A percentile compares a stretch with the other conserved stretches of the same genome.
phyloP scores from a whole-genome alignment of 805 yeast genomes.

The Kuraishia piskuri region DNA sequence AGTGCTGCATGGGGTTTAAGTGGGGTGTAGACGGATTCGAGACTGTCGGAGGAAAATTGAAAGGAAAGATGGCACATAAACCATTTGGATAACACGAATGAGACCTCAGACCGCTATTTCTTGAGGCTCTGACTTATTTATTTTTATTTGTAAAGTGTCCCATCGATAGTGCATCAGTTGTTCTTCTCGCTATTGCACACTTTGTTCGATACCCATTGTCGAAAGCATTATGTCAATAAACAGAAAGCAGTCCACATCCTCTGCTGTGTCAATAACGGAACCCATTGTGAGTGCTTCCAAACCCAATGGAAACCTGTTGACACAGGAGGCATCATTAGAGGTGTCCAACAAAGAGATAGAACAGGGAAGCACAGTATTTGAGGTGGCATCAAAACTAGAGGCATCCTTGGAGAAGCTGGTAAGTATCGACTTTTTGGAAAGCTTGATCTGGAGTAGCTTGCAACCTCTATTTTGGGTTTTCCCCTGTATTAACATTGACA shows the following conservation, averaged over 20 bases:
- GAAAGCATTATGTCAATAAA: background rate
- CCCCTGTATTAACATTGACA: no score
- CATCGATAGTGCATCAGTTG: background rate
- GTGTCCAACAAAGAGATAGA: background rate
- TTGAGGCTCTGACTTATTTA: background rate
- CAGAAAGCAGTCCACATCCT: background rate
- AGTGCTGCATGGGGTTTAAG: background rate
- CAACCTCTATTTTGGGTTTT: no score
- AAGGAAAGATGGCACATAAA: no score
- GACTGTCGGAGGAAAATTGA: background rate
- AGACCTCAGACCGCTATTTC: no score
- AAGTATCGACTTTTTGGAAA: background rate
- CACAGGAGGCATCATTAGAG: background rate
- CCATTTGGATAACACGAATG: no score
- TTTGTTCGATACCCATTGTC: no score
- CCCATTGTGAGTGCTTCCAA: background rate
- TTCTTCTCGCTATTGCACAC: background rate
- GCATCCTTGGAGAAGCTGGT: constrained; percentile 1
- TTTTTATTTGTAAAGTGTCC: background rate
- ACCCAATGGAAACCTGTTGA: background rate
- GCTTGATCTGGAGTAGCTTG: no score
- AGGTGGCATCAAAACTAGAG: constrained; percentile 3
- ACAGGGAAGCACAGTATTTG: background rate
- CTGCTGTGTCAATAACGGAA: background rate
- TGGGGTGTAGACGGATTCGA: background rate